Evolutionary conservation across 768 basidiomycete genomes (phyloP), one percentile per base, ranked within the genome.

Genomic region (Hericium erinaceus): DNA sequence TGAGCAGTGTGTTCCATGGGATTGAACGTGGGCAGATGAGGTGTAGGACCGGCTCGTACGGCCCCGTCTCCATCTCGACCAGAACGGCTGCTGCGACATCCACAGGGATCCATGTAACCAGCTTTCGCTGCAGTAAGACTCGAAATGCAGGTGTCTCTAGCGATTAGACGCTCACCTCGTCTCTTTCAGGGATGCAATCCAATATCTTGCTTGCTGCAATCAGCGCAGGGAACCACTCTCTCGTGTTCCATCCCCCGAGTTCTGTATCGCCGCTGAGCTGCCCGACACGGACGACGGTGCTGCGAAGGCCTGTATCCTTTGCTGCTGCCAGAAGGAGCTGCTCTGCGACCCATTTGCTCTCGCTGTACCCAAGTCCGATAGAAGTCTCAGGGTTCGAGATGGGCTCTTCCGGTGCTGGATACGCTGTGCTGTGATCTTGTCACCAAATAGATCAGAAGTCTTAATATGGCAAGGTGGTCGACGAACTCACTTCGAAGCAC

Each of bases 1-100:
- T 20, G 48, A 64, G 48, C 26, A 69, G 39, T 8, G 51, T 40
- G 20, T 15, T 20, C 59, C 59, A 65, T 4, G 58, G 48, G 18
- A 65, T 54, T 9, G 66, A 63, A 4, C 56, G 59, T 4, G 68
- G 68, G 52, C 68, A 67, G 4, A 56, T 61, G 37, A 69, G 59
- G 52, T 69, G 65, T 9, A 63, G 6, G 33, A 33, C 33, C 41
- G 48, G 65, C 52, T 12, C 44, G 4, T 15, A 51, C 0, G 54
- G 24, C 9, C 64, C 59, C 9, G 57, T 58, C 22, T 57, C 61
- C 57, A 69, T 62, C 40, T 69, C 65, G 20, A 62, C 39, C 33
- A 68, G 55, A 4, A 64, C 64, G 11, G 56, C 48, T 2, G 68
- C 69, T 1, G 63, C 66, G 7, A 59, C 55, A 54, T 65, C 62